phyloP scores from a whole-genome alignment of 2,329 filamentous ascomycete species.

The Paracoccidioides lutzii region DNA sequence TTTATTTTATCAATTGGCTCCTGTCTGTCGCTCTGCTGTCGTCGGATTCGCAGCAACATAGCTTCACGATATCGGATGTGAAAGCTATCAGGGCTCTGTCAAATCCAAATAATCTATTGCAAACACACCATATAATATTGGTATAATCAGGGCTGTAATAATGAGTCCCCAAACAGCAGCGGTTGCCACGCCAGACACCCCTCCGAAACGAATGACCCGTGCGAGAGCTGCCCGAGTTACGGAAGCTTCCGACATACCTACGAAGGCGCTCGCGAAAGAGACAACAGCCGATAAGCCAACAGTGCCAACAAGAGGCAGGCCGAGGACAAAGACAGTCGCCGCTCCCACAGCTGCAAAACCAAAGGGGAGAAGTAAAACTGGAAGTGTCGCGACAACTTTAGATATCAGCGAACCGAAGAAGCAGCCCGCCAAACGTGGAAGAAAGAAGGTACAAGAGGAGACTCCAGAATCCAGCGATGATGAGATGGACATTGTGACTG shows the following conservation, averaged over 20 bases:
- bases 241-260: neutral
- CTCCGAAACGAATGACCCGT: constrained; percentile 11
- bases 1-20: neutral
- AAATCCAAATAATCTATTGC: neutral
- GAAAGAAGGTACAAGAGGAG: neutral
- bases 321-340: constrained; percentile 6
- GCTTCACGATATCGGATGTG: neutral
- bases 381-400: neutral
- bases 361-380: neutral
- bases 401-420: neutral
- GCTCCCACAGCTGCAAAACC: neutral
- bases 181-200: constrained; percentile 2
- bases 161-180: constrained; percentile 9
- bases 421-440: constrained; percentile 2
- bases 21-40: neutral
- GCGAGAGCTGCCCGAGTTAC: constrained; percentile 7
- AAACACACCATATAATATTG: neutral
- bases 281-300: neutral
- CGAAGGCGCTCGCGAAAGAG: neutral
- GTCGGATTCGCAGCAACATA: neutral
- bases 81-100: neutral
- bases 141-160: neutral
- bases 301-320: constrained; percentile 7
- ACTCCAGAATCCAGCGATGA: constrained; percentile 9
- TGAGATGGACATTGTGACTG: constrained; percentile 12